Percentiles rank a stretch among this genome's conserved stretches.
Evolutionary conservation across 2,329 filamentous ascomycete species (phyloP).

Genomic region (Exophiala dermatitidis): DNA sequence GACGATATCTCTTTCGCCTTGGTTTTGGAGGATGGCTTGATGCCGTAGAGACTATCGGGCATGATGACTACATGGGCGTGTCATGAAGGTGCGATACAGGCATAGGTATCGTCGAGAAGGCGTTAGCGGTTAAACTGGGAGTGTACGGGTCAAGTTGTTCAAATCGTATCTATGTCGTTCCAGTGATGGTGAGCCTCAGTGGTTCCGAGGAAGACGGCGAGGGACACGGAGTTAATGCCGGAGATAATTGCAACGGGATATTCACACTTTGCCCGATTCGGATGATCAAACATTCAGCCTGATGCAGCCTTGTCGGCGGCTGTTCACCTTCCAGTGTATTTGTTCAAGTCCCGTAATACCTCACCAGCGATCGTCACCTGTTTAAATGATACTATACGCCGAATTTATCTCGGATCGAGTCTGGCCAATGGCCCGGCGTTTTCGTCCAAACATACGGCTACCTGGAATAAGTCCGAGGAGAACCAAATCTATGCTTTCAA

Average conservation of each 20-base stretch:
- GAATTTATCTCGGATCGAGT: not conserved
- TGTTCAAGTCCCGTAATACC: not conserved
- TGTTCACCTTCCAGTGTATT: too few species aligned
- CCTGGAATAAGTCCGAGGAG: too few species aligned
- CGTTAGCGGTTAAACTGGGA: too few species aligned
- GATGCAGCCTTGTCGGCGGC: not conserved
- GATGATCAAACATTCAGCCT: not conserved
- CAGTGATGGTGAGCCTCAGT: too few species aligned
- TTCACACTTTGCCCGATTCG: not conserved
- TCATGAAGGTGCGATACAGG: not conserved
- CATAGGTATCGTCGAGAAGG: not conserved
- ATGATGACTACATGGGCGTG: slow-evolving; percentile 15
- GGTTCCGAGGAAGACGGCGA: too few species aligned
- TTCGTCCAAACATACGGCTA: too few species aligned
- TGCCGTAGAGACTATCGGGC: slow-evolving; percentile 70
- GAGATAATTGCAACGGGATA: not conserved
- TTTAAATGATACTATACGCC: not conserved
- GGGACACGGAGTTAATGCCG: too few species aligned
- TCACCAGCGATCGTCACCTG: not conserved
- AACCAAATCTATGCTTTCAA: not conserved
- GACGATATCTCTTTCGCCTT: slow-evolving; percentile 60
- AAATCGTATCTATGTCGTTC: not conserved
- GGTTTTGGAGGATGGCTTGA: slow-evolving; percentile 59
- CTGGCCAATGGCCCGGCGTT: not conserved
- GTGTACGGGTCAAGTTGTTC: not conserved